These are phyloP conservation scores for Rhizopogon vulgaris DNA, from an alignment of 768 basidiomycete genomes.

Conservation along the genomic window DNA sequence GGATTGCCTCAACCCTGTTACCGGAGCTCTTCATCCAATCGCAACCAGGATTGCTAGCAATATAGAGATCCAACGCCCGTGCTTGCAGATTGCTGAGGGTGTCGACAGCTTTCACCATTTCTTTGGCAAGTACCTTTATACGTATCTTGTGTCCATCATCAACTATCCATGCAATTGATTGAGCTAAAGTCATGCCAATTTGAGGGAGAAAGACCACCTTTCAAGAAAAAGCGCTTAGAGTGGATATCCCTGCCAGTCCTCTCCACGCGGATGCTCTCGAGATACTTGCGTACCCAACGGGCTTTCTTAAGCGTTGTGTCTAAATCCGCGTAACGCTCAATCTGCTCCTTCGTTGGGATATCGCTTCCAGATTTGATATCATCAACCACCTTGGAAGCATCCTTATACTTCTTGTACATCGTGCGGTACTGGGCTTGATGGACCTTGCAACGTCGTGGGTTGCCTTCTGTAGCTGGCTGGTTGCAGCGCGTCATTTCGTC, in stretches of 20 bases:
- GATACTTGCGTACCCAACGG: constrained; percentile 19
- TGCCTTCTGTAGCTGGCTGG: constrained; percentile 15
- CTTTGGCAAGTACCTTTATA: constrained; percentile 20
- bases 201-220: constrained; percentile 13
- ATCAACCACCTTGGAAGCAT: constrained; percentile 21
- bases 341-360: constrained; percentile 15
- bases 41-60: constrained; percentile 1
- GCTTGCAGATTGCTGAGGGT: constrained; percentile 13
- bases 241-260: constrained; percentile 26
- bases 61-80: constrained; percentile 13
- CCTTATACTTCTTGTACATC: constrained; percentile 21
- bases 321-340: constrained; percentile 10
- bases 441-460: constrained; percentile 15
- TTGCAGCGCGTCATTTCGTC: constrained; percentile 21
- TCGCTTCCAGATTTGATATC: constrained; percentile 3
- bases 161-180: constrained; percentile 8
- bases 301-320: constrained; percentile 12
- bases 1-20: neutral
- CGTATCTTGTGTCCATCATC: constrained; percentile 26
- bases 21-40: neutral
- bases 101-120: constrained; percentile 22
- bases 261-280: constrained; percentile 28
- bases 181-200: neutral
- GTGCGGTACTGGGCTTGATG: constrained; percentile 22
- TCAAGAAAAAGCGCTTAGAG: constrained; percentile 25